Percentiles rank a stretch among this genome's conserved stretches.
Conservation (phyloP, 768 basidiomycete genomes). For the Agrocybe chaxingu region DNA sequence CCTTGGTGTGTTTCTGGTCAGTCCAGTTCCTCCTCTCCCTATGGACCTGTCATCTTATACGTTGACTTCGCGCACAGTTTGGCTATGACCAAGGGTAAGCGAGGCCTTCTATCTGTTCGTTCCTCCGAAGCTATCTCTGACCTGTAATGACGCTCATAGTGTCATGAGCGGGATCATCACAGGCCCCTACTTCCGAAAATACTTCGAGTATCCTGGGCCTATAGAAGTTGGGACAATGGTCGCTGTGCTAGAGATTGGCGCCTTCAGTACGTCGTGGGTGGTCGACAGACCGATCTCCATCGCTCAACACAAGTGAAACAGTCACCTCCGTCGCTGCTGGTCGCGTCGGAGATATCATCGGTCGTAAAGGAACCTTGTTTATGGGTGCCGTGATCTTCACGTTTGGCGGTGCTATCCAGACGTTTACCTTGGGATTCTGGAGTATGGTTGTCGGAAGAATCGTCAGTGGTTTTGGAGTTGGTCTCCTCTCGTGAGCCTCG, state of each 20-base stretch:
- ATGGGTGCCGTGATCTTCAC: conserved; percentile 82
- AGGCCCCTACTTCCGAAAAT: conserved; percentile 76
- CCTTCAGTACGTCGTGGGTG: conserved; percentile 59
- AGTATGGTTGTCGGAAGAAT: conserved; percentile 83
- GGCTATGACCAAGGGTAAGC: conserved; percentile 84
- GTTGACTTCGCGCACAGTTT: conserved; percentile 41
- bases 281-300: not conserved
- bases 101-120: not conserved
- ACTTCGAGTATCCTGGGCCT: conserved; percentile 74
- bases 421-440: conserved; percentile 74
- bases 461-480: conserved; percentile 86
- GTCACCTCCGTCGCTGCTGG: conserved; percentile 91
- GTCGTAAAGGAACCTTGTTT: conserved; percentile 81
- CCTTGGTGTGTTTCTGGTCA: conserved; percentile 80
- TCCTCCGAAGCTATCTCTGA: conserved; percentile 2
- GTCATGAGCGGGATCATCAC: conserved; percentile 94
- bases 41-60: not conserved
- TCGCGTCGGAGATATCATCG: conserved; percentile 81
- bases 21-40: conserved; percentile 23
- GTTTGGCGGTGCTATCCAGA: conserved; percentile 83
- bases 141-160: conserved; percentile 29
- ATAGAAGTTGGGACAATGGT: conserved; percentile 91
- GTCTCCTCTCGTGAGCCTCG: conserved; percentile 71
- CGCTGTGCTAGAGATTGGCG: conserved; percentile 90
- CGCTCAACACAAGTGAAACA: conserved; percentile 23